phyloP scores from a whole-genome alignment of 805 yeast species.

The Pichia manshurica region DNA sequence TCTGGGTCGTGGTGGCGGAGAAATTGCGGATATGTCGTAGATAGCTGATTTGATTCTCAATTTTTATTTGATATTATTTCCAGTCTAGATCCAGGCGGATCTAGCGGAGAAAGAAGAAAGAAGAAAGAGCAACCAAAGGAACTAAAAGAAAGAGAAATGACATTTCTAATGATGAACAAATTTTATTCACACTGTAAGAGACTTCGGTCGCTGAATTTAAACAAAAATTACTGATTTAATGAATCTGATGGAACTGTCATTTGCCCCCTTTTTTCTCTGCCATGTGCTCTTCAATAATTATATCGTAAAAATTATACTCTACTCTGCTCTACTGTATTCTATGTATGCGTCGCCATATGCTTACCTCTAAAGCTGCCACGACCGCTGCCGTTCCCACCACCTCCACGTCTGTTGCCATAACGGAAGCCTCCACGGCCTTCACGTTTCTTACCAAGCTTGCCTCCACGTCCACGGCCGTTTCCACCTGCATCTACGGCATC shows the following conservation, averaged over 20 bases:
- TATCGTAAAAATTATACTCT: too few species aligned
- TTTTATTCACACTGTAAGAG: slow-evolving; percentile 56
- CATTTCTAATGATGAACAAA: slow-evolving; percentile 22
- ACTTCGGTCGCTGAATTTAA: slow-evolving; percentile 31
- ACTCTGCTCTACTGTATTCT: too few species aligned
- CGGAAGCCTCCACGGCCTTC: slow-evolving; percentile 5
- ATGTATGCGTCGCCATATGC: too few species aligned
- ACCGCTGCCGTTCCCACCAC: slow-evolving; percentile 5
- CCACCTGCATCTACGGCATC: background rate
- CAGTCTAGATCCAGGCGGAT: slow-evolving; percentile 13
- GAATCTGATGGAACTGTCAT: slow-evolving; percentile 35
- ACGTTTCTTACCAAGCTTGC: slow-evolving; percentile 1
- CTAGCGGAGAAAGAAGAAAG: slow-evolving; percentile 13
- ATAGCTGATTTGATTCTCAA: slow-evolving; percentile 26
- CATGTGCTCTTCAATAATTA: background rate
- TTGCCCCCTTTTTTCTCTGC: background rate
- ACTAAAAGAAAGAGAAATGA: slow-evolving; percentile 10
- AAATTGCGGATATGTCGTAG: slow-evolving; percentile 49
- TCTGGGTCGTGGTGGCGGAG: slow-evolving; percentile 37
- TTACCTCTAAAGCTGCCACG: background rate
- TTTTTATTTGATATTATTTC: background rate
- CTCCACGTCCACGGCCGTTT: slow-evolving; percentile 4
- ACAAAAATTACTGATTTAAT: slow-evolving; percentile 47
- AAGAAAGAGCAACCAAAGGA: slow-evolving; percentile 25
- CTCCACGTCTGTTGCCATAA: background rate